These are phyloP conservation scores for Penicillium chermesinum DNA, from an alignment of 495 filamentous ascomycete species.

Conservation along the genomic window DNA sequence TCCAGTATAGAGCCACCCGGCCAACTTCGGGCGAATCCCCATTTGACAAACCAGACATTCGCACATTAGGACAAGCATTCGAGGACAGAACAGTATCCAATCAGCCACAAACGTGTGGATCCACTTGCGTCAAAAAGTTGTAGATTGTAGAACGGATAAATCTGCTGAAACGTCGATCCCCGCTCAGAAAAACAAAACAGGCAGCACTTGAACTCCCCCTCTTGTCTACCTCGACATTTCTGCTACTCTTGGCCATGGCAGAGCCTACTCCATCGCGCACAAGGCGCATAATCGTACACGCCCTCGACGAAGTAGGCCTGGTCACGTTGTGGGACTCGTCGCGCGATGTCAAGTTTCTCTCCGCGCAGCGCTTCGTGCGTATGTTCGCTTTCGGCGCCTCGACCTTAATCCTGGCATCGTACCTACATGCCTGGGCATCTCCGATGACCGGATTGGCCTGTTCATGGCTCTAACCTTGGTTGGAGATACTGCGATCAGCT, in stretches of 20 bases:
- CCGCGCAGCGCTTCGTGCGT: conserved; percentile 68
- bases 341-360: conserved; percentile 68
- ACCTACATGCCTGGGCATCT: conserved; percentile 61
- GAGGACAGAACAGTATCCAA: neutral
- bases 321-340: conserved; percentile 37
- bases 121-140: too few species aligned
- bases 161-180: neutral
- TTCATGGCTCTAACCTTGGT: conserved; percentile 85
- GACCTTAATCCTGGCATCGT: conserved; percentile 68
- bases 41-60: too few species aligned
- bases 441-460: conserved; percentile 69
- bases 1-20: too few species aligned
- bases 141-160: neutral
- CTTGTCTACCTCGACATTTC: neutral
- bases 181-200: neutral
- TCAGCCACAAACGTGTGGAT: neutral
- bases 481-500: conserved; percentile 74
- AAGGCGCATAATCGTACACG: conserved; percentile 6
- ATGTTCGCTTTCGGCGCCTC: conserved; percentile 75
- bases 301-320: conserved; percentile 36
- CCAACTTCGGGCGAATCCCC: too few species aligned
- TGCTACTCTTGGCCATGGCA: conserved; percentile 1
- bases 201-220: neutral
- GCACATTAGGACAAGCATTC: neutral
- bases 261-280: conserved; percentile 2